Evolutionary conservation across 2,329 filamentous ascomycete species (phyloP).

Genomic region (Calonectria fujianensis): DNA sequence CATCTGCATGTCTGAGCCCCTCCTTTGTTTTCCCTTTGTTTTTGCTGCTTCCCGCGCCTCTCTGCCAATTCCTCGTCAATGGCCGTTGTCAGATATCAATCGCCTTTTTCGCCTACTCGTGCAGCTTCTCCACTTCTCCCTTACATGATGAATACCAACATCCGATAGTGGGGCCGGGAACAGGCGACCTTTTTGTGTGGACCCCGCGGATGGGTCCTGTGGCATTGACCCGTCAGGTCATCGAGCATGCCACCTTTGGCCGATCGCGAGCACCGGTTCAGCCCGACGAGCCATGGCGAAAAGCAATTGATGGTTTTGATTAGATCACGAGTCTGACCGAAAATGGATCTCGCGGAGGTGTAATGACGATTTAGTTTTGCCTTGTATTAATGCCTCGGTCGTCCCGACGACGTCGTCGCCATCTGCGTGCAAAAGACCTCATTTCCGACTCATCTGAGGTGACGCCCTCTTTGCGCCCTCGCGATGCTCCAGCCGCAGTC

Average conservation of each 20-base stretch:
- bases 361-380: slow-evolving; percentile 18
- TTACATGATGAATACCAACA: slow-evolving; percentile 52
- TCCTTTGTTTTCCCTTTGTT: slow-evolving; percentile 29
- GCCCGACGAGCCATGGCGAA: slow-evolving; percentile 43
- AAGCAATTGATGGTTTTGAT: slow-evolving; percentile 46
- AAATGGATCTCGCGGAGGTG: slow-evolving; percentile 20
- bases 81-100: slow-evolving; percentile 28
- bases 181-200: slow-evolving; percentile 54
- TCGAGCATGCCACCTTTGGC: slow-evolving; percentile 54
- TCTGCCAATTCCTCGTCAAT: slow-evolving; percentile 9
- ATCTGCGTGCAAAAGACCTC: not conserved
- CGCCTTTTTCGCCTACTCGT: slow-evolving; percentile 15
- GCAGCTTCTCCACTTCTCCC: slow-evolving; percentile 43
- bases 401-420: slow-evolving; percentile 29
- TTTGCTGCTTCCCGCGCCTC: slow-evolving; percentile 23
- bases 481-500: slow-evolving; percentile 31
- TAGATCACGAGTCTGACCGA: slow-evolving; percentile 43
- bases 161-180: slow-evolving; percentile 57
- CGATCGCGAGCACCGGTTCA: slow-evolving; percentile 47
- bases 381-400: slow-evolving; percentile 38
- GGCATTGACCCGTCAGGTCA: slow-evolving; percentile 49
- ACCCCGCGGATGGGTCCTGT: slow-evolving; percentile 49
- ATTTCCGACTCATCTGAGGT: slow-evolving; percentile 27
- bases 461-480: slow-evolving; percentile 16
- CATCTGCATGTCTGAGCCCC: slow-evolving; percentile 47